A percentile compares a stretch with the other conserved stretches of the same genome.
phyloP scores from a whole-genome alignment of 306 rosid species.

The Fragaria vesca region DNA sequence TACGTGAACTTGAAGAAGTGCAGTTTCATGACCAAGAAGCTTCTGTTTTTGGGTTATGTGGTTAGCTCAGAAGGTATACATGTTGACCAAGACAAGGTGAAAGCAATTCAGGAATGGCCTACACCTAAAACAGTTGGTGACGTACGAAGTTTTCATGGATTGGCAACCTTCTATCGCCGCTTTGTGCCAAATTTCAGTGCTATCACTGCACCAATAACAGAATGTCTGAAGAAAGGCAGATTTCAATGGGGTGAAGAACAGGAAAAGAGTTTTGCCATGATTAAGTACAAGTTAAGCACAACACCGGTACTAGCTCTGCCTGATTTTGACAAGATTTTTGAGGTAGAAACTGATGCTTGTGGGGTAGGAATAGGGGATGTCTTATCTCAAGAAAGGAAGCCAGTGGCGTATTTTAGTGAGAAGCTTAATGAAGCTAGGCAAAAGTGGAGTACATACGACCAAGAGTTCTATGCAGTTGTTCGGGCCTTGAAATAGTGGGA shows the following conservation, averaged over 20 bases:
- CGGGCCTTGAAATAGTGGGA: background rate
- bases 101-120: too few species aligned
- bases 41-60: too few species aligned
- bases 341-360: background rate
- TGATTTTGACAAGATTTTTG: background rate
- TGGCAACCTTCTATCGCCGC: background rate
- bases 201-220: background rate
- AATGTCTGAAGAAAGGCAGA: background rate
- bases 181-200: background rate
- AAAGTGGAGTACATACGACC: background rate
- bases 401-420: background rate
- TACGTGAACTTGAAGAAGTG: background rate
- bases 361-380: background rate
- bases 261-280: background rate
- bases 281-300: background rate
- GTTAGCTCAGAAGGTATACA: too few species aligned
- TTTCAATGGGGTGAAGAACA: background rate
- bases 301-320: background rate
- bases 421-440: background rate
- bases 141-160: background rate
- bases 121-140: background rate
- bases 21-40: background rate
- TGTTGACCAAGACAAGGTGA: too few species aligned
- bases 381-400: background rate
- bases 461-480: background rate